Evolutionary conservation across 2,329 filamentous ascomycete species (phyloP).

Genomic region (Nectriaceae sp.): DNA sequence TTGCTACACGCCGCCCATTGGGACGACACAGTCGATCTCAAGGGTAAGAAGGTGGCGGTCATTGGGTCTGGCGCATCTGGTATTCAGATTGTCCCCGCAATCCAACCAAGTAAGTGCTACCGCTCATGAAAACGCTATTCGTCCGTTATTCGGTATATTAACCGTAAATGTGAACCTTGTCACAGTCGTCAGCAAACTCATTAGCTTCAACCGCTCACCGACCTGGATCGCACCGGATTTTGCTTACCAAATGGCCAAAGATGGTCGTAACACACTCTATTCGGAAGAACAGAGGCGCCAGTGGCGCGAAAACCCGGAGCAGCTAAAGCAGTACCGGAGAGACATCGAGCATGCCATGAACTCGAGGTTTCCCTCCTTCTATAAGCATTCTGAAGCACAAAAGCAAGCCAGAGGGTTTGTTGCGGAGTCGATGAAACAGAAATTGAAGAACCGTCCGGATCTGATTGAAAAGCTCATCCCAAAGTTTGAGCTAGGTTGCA

Average conservation of each 20-base stretch:
- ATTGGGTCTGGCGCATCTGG: background rate
- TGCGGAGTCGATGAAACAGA: background rate
- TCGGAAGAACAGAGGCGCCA: background rate
- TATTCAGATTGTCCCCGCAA: background rate
- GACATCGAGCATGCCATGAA: constrained; percentile 3
- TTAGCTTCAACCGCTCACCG: constrained; percentile 1
- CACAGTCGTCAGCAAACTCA: background rate
- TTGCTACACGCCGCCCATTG: constrained; percentile 1
- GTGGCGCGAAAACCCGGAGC: background rate
- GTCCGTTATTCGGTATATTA: too few species aligned
- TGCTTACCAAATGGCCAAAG: background rate
- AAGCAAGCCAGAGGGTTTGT: background rate
- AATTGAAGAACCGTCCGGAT: background rate
- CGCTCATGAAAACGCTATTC: too few species aligned
- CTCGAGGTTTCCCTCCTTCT: constrained; percentile 1
- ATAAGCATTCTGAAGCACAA: background rate
- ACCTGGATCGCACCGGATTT: constrained; percentile 1
- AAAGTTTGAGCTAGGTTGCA: constrained; percentile 3
- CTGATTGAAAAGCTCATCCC: constrained; percentile 1
- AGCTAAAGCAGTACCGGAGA: background rate
- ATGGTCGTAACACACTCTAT: too few species aligned
- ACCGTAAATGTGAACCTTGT: too few species aligned
- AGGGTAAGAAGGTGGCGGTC: background rate
- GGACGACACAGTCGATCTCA: background rate
- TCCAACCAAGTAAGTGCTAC: constrained; percentile 1